These are phyloP conservation scores for Podosphaera aphanis DNA, from an alignment of 2,329 filamentous ascomycete genomes.

Conservation along the genomic window DNA sequence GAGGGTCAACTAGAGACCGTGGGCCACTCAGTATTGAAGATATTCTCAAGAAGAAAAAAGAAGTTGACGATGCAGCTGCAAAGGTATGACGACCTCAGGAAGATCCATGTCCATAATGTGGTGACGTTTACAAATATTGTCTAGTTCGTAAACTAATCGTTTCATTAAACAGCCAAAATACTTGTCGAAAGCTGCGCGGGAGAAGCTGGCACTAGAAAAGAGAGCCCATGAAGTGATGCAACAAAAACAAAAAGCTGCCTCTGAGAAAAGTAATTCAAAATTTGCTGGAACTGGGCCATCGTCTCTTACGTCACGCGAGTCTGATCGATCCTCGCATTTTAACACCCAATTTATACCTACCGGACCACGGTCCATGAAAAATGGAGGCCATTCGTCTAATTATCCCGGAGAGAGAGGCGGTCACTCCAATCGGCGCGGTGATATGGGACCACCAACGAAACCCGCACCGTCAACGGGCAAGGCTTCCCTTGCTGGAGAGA, in stretches of 20 bases:
- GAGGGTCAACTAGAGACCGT: conserved; percentile 19
- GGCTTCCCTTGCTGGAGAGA: conserved; percentile 17
- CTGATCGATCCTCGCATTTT: conserved; percentile 9
- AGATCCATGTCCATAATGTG: background rate
- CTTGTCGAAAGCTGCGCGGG: conserved; percentile 60
- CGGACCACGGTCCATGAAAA: conserved; percentile 45
- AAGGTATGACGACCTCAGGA: conserved; percentile 29
- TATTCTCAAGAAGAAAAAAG: conserved; percentile 63
- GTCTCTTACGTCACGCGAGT: background rate
- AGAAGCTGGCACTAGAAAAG: conserved; percentile 58
- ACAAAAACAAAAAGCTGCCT: conserved; percentile 24
- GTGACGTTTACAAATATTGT: conserved; percentile 12
- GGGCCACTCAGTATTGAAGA: conserved; percentile 62
- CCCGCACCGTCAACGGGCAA: conserved; percentile 10
- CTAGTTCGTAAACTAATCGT: too few species aligned
- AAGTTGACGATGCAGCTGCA: conserved; percentile 58
- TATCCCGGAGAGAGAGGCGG: conserved; percentile 16
- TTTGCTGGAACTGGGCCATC: conserved; percentile 9
- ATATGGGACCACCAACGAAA: conserved; percentile 14
- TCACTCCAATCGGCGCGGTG: conserved; percentile 5
- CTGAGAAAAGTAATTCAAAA: conserved; percentile 10
- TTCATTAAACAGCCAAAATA: conserved; percentile 42
- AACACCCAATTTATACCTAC: conserved; percentile 31
- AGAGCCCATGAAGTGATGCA: conserved; percentile 47
- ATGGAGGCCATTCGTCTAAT: conserved; percentile 23